A percentile compares a stretch with the other conserved stretches of the same genome.
Evolutionary conservation across 2,329 filamentous ascomycete genomes (phyloP).

Genomic region (Arthrobotrys conoides): DNA sequence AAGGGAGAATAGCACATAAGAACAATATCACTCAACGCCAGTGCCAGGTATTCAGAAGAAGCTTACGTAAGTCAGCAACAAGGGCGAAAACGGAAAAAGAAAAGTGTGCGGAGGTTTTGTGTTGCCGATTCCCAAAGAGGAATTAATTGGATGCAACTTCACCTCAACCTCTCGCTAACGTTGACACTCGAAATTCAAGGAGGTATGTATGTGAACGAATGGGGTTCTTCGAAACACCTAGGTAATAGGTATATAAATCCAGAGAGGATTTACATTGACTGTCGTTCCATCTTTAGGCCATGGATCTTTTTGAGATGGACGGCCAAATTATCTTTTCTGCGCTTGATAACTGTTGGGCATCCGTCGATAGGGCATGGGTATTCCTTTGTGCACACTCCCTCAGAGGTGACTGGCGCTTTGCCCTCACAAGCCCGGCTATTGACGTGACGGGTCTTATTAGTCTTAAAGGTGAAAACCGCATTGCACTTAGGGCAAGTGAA

Average conservation of each 20-base stretch:
- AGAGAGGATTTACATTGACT: slow-evolving; percentile 14
- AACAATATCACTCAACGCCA: slow-evolving; percentile 50
- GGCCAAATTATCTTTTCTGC: slow-evolving; percentile 55
- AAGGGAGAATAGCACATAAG: background rate
- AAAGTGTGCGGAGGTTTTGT: slow-evolving; percentile 18
- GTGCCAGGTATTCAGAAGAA: slow-evolving; percentile 45
- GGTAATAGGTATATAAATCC: background rate
- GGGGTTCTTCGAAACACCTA: background rate
- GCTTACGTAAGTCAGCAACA: slow-evolving; percentile 51
- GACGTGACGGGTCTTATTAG: slow-evolving; percentile 55
- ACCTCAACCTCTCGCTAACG: slow-evolving; percentile 9
- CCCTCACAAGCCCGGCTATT: slow-evolving; percentile 58
- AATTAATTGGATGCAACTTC: slow-evolving; percentile 23
- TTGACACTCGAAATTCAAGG: background rate
- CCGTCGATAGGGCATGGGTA: slow-evolving; percentile 57
- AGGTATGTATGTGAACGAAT: background rate
- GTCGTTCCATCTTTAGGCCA: slow-evolving; percentile 54
- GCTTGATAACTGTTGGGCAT: slow-evolving; percentile 58
- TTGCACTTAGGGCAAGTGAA: slow-evolving; percentile 58
- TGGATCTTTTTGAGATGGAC: slow-evolving; percentile 59
- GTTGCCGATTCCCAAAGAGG: slow-evolving; percentile 40
- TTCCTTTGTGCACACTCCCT: slow-evolving; percentile 47
- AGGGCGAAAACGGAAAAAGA: slow-evolving; percentile 5
- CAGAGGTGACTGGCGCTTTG: slow-evolving; percentile 20
- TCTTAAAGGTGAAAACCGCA: slow-evolving; percentile 56